phyloP scores from a whole-genome alignment of 176 grass and related monocot species.

The Juncus effusus region DNA sequence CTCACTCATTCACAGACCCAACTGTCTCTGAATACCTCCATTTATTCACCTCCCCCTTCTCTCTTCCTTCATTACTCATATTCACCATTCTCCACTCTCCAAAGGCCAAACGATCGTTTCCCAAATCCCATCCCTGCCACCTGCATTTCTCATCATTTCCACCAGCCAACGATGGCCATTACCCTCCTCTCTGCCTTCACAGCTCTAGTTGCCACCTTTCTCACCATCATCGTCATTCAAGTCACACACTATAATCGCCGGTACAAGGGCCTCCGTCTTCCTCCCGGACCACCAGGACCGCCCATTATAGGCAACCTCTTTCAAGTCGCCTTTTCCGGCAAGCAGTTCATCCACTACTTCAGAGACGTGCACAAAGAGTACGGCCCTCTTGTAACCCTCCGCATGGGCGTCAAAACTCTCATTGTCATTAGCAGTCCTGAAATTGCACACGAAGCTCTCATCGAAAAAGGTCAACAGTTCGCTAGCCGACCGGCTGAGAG shows the following conservation, averaged over 20 bases:
- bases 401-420: conserved; percentile 79
- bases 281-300: conserved; percentile 63
- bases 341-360: conserved; percentile 82
- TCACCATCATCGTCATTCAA: conserved; percentile 13
- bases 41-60: neutral
- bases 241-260: conserved; percentile 23
- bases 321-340: conserved; percentile 76
- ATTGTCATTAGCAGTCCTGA: conserved; percentile 75
- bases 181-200: conserved; percentile 3
- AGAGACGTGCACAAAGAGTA: conserved; percentile 52
- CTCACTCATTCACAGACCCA: neutral
- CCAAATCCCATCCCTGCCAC: neutral
- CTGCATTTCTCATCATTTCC: conserved; percentile 17
- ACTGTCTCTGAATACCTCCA: conserved; percentile 13
- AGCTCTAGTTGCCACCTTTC: conserved; percentile 18
- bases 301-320: conserved; percentile 81
- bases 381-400: conserved; percentile 73
- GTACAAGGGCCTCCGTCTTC: conserved; percentile 44
- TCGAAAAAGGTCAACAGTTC: conserved; percentile 63
- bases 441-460: conserved; percentile 68
- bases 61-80: neutral
- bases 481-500: conserved; percentile 69
- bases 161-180: conserved; percentile 11
- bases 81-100: neutral
- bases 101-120: neutral